A percentile compares a stretch with the other conserved stretches of the same genome.
Conservation (phyloP, 139 green algal genomes). For the Coccomyxa sp. region DNA sequence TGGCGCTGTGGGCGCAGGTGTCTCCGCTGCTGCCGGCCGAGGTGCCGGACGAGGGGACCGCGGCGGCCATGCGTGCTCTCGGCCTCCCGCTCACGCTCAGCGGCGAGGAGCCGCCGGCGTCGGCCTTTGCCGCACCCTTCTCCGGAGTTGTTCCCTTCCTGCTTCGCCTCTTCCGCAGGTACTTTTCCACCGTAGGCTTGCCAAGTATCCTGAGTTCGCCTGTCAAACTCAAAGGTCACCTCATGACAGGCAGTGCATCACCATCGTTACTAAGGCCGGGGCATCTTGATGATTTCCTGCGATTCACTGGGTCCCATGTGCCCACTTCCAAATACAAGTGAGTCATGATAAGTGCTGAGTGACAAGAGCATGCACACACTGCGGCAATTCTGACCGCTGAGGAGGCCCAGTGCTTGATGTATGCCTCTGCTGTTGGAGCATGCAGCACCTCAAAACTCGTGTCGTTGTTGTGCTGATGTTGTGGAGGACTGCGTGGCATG, state of each 20-base stretch:
- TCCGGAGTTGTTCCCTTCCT: conserved; percentile 34
- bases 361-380: no score
- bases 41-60: neutral
- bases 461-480: no score
- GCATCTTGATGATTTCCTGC: no score
- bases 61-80: conserved; percentile 31
- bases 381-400: no score
- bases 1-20: neutral
- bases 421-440: no score
- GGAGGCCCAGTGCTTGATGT: no score
- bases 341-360: no score
- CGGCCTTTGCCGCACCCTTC: conserved; percentile 46
- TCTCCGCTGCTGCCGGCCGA: neutral
- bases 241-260: neutral
- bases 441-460: no score
- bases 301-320: no score
- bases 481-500: no score
- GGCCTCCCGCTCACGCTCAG: conserved; percentile 47
- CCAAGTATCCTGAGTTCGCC: neutral
- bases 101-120: neutral
- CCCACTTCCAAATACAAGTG: no score
- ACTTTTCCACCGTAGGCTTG: neutral
- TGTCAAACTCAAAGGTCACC: neutral
- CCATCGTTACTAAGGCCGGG: no score
- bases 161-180: conserved; percentile 12